Evolutionary conservation across 768 basidiomycete genomes (phyloP).

Genomic region (Boletus edulis): DNA sequence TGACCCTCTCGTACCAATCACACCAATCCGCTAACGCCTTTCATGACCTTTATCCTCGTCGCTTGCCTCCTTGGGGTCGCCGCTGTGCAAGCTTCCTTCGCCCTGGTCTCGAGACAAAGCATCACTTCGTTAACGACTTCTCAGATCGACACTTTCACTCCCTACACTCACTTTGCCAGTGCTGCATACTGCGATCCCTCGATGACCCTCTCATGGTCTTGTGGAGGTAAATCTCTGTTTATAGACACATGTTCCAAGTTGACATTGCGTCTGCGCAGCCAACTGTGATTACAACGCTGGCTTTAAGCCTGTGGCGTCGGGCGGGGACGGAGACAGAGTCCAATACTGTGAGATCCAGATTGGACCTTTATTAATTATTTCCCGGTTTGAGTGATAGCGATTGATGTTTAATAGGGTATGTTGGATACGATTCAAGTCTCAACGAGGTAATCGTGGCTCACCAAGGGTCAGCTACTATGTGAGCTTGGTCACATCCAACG

Average conservation of each 20-base stretch:
- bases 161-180: slow-evolving; percentile 49
- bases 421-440: slow-evolving; percentile 42
- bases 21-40: slow-evolving; percentile 23
- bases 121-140: slow-evolving; percentile 37
- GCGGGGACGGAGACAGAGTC: slow-evolving; percentile 39
- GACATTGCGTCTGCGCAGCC: slow-evolving; percentile 16
- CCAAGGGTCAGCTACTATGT: slow-evolving; percentile 32
- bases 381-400: background rate
- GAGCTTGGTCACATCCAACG: slow-evolving; percentile 35
- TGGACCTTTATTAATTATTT: too few relatives aligned
- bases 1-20: too few relatives aligned
- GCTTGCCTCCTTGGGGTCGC: slow-evolving; percentile 6
- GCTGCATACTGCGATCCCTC: slow-evolving; percentile 46
- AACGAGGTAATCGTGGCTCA: slow-evolving; percentile 34
- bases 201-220: slow-evolving; percentile 44
- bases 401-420: slow-evolving; percentile 9
- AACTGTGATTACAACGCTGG: slow-evolving; percentile 41
- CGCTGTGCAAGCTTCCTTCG: slow-evolving; percentile 13
- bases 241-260: background rate
- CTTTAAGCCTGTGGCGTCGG: slow-evolving; percentile 44
- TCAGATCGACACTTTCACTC: slow-evolving; percentile 41
- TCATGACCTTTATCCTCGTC: slow-evolving; percentile 6
- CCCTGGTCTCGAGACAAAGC: slow-evolving; percentile 30
- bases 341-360: slow-evolving; percentile 41
- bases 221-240: slow-evolving; percentile 41